Base-by-base conservation (phyloP, 2,329 filamentous ascomycete species). In the Thelonectria discophora region DNA sequence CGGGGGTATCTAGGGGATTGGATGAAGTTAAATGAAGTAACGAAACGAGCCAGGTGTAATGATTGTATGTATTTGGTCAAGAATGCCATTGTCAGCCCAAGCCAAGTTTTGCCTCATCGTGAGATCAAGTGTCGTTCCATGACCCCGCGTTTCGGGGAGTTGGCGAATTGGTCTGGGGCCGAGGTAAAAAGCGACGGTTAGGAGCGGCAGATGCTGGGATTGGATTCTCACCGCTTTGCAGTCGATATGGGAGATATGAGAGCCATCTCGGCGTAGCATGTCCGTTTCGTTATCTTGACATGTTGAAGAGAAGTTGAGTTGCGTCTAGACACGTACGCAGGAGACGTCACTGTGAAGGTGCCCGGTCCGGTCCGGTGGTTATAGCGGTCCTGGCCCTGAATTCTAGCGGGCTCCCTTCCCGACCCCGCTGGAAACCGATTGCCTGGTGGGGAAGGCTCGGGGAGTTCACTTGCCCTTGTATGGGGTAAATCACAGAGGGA, bases 1-100 rank as follows among this genome's bases (percentile, higher is more conserved):
- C 55, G 73, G 27, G 27, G 27, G 17, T 3, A 61, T 69, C 20
- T 70, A 30, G 40, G 15, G 17, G 27, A 18, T 1, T 15, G 12
- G 47, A 56, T 30, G 46, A 51, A 9, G n/a, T 52, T 53, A 49
- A 43, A 47, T 10, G 10, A 43, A 46, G 32, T 51, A 37, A 48
- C 42, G 53, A 43, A 43, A 34, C 21, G 42, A 32, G 13, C 27
- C 27, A 15, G 46, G 10, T 58, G 39, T 30, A 32, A 53, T 27
- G 24, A 27, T 54, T 48, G 50, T 30, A 43, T 15, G 34, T 18
- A 45, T 51, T 54, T 54, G 39, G 10, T 24, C 20, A 5, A n/a
- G 18, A 21, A 21, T 45, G 12, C 15, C 12, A 13, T 43, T 43
- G 40, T 20, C 18, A 12, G 20, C 12, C 42, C 20, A 7, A 18